phyloP scores from a whole-genome alignment of 2,329 filamentous ascomycete genomes.

The Claviceps sp. region DNA sequence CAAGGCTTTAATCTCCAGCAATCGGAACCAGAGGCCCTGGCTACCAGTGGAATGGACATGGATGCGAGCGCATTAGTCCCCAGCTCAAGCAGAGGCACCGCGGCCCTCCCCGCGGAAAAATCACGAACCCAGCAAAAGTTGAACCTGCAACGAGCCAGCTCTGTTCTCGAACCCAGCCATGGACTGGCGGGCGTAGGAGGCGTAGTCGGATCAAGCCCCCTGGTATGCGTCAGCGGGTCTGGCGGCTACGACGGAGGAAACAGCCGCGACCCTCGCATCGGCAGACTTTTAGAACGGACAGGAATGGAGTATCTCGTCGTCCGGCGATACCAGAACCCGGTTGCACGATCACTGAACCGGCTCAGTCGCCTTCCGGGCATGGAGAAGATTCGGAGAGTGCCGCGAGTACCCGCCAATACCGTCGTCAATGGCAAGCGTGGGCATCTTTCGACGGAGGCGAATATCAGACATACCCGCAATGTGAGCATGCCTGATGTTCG shows the following conservation, averaged over 20 bases:
- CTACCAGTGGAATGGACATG: constrained; percentile 19
- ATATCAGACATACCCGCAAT: constrained; percentile 24
- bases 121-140: constrained; percentile 65
- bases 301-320: constrained; percentile 65
- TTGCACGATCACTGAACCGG: constrained; percentile 45
- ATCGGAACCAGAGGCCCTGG: constrained; percentile 9
- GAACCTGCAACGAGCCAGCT: constrained; percentile 60
- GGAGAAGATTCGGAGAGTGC: constrained; percentile 37
- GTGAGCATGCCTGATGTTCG: constrained; percentile 24
- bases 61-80: constrained; percentile 34
- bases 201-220: constrained; percentile 28
- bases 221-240: constrained; percentile 39
- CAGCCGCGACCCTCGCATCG: constrained; percentile 47
- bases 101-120: constrained; percentile 34
- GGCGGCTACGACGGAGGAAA: constrained; percentile 35
- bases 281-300: constrained; percentile 53
- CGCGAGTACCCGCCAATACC: constrained; percentile 24
- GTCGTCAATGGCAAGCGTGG: constrained; percentile 25
- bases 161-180: constrained; percentile 53
- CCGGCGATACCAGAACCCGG: constrained; percentile 56
- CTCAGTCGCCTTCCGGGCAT: constrained; percentile 33
- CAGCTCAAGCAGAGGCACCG: constrained; percentile 26
- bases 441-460: constrained; percentile 13
- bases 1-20: constrained; percentile 14
- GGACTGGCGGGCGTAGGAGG: constrained; percentile 20